A percentile compares a stretch with the other conserved stretches of the same genome.
Evolutionary conservation across 768 basidiomycete genomes (phyloP).

Genomic region (Phaffia australis): DNA sequence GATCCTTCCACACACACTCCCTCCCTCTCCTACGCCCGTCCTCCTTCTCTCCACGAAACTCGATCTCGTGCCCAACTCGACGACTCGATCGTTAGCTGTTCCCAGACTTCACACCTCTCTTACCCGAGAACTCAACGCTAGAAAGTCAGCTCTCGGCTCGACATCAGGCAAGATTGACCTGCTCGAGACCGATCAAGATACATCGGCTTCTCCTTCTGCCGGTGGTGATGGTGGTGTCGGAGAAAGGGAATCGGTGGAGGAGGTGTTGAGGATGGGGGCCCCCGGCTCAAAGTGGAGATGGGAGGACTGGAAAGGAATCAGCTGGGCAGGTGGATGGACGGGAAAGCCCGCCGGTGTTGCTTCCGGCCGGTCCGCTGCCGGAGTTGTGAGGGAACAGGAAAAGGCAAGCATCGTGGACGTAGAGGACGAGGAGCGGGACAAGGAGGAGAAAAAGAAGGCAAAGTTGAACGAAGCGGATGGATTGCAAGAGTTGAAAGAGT

Average conservation of each 20-base stretch:
- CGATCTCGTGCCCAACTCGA: slow-evolving; percentile 15
- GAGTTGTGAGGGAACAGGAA: neutral
- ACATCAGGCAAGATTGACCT: slow-evolving; percentile 16
- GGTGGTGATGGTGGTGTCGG: neutral
- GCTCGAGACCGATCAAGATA: slow-evolving; percentile 10
- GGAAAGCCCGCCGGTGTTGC: neutral
- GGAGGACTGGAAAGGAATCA: slow-evolving; percentile 25
- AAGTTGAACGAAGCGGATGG: slow-evolving; percentile 10
- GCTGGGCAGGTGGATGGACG: slow-evolving; percentile 23
- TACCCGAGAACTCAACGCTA: slow-evolving; percentile 24
- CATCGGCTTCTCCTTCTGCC: too few relatives aligned
- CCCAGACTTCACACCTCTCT: slow-evolving; percentile 20
- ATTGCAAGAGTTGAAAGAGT: slow-evolving; percentile 24
- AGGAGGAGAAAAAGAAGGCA: neutral
- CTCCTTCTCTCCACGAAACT: slow-evolving; percentile 22
- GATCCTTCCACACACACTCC: slow-evolving; percentile 16
- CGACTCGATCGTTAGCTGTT: slow-evolving; percentile 17
- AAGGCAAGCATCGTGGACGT: neutral
- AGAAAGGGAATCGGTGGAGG: slow-evolving; percentile 10
- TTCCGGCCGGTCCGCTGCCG: neutral
- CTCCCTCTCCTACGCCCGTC: slow-evolving; percentile 16
- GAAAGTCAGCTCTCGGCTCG: slow-evolving; percentile 3
- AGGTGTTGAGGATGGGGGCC: slow-evolving; percentile 10
- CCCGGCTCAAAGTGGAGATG: slow-evolving; percentile 19
- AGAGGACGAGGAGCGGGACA: neutral